phyloP scores from a whole-genome alignment of 2,329 filamentous ascomycete genomes.

The Fusarium compactum region DNA sequence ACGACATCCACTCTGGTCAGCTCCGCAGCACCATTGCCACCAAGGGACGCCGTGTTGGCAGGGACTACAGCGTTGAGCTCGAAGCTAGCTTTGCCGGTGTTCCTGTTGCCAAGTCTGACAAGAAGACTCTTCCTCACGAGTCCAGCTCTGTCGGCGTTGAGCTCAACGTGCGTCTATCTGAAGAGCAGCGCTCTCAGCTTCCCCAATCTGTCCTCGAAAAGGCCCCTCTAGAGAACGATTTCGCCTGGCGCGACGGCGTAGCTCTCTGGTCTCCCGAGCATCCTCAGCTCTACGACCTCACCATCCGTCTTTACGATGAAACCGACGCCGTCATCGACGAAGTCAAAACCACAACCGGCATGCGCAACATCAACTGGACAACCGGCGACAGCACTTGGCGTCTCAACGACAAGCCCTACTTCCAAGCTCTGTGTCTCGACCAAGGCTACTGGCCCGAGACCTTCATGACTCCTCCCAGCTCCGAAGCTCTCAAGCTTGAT shows the following conservation, averaged over 20 bases:
- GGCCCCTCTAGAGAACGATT: slow-evolving; percentile 53
- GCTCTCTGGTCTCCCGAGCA: slow-evolving; percentile 72
- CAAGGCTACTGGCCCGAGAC: slow-evolving; percentile 74
- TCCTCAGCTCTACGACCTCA: slow-evolving; percentile 67
- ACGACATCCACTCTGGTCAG: slow-evolving; percentile 64
- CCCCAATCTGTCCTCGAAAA: slow-evolving; percentile 50
- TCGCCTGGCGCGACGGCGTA: slow-evolving; percentile 65
- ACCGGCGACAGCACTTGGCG: slow-evolving; percentile 69
- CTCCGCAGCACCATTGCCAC: slow-evolving; percentile 65
- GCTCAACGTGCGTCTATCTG: slow-evolving; percentile 61
- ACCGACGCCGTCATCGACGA: slow-evolving; percentile 62
- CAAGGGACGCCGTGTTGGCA: slow-evolving; percentile 60
- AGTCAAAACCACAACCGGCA: slow-evolving; percentile 70
- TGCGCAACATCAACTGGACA: slow-evolving; percentile 71
- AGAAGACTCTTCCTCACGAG: slow-evolving; percentile 60
- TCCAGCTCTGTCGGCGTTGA: slow-evolving; percentile 61
- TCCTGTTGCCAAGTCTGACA: slow-evolving; percentile 58
- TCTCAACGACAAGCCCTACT: slow-evolving; percentile 69
- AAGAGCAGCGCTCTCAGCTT: slow-evolving; percentile 56
- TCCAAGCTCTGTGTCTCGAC: slow-evolving; percentile 70
- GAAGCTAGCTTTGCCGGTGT: slow-evolving; percentile 64
- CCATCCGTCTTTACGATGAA: slow-evolving; percentile 63
- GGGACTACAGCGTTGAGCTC: slow-evolving; percentile 63
- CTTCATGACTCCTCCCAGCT: slow-evolving; percentile 68
- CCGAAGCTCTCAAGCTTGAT: slow-evolving; percentile 60